phyloP scores from a whole-genome alignment of 768 basidiomycete species.

The Mycena epipterygia region DNA sequence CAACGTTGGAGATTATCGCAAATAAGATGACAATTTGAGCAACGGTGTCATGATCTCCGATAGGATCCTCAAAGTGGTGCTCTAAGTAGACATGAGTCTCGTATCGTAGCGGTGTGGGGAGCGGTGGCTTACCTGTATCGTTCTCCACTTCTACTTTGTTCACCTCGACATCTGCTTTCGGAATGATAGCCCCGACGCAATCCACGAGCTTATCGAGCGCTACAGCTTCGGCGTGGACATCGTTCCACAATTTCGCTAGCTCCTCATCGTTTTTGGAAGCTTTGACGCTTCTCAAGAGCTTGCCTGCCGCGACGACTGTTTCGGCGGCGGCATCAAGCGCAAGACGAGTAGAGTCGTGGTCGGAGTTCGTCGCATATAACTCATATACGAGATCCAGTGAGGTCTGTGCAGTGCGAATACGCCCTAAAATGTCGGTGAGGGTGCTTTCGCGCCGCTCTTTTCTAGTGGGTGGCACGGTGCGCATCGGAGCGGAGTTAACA shows the following conservation, averaged over 20 bases:
- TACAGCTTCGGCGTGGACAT: slow-evolving; percentile 24
- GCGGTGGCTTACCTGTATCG: slow-evolving; percentile 26
- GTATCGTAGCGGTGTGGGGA: background rate
- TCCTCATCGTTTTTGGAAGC: slow-evolving; percentile 19
- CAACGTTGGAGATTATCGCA: slow-evolving; percentile 25
- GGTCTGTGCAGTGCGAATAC: slow-evolving; percentile 19
- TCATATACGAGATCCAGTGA: slow-evolving; percentile 13
- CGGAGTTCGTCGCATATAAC: slow-evolving; percentile 20
- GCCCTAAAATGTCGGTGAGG: slow-evolving; percentile 20
- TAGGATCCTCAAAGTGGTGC: slow-evolving; percentile 35
- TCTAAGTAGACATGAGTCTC: slow-evolving; percentile 20
- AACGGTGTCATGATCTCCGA: slow-evolving; percentile 16
- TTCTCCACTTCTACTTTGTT: slow-evolving; percentile 6
- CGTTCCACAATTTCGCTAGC: slow-evolving; percentile 19
- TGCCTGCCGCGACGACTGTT: slow-evolving; percentile 24
- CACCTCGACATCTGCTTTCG: slow-evolving; percentile 12
- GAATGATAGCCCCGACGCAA: slow-evolving; percentile 22
- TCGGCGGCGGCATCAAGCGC: slow-evolving; percentile 27
- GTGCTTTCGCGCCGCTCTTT: slow-evolving; percentile 23
- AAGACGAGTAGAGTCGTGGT: slow-evolving; percentile 21
- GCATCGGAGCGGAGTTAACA: slow-evolving; percentile 9
- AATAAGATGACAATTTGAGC: slow-evolving; percentile 28
- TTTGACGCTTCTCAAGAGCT: slow-evolving; percentile 25
- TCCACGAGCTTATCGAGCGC: slow-evolving; percentile 28
- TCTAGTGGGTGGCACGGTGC: slow-evolving; percentile 20